Evolutionary conservation across 768 basidiomycete genomes (phyloP), one percentile per base, ranked within the genome.

Genomic region (Tulasnella sp.): DNA sequence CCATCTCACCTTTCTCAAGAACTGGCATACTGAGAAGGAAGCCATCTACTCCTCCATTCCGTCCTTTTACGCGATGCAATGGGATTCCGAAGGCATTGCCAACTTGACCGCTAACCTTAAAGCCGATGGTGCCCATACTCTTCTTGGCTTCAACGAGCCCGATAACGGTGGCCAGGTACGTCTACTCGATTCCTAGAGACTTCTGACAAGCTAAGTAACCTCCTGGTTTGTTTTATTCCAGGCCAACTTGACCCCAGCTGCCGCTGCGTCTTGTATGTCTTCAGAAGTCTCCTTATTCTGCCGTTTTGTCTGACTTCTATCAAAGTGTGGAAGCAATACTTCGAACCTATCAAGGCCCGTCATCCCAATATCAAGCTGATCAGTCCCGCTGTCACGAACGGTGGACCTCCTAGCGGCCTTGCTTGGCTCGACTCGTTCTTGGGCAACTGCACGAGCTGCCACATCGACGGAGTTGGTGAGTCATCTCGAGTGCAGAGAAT

Each of bases 111-210:
- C 22, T 0, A 35, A 34, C 26, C 11, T 73, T 6, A 40, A n/a
- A 32, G 19, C 35, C 19, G 5, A 40, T 36, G 59, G 64, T 4
- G 9, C 73, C 17, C 1, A 63, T 7, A 17, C 12, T 11, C 22
- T 73, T 7, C 67, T 73, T 14, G 67, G 67, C 19, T 69, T 73
- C 62, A 73, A 73, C 62, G 73, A 73, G 73, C 73, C 73, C n/a
- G 73, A 73, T 40, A 67, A 73, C 67, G 66, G 19, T 35, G 72
- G 62, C 34, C 67, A 73, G 67, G 67, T 52, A 29, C 29, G 34
- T n/a, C 12, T 22, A 3, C 42, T 8, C 37, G 32, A 35, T 22
- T 65, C 8, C 17, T 14, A 16, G 34, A 65, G 19, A 29, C 32
- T 35, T 4, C 4, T n/a, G 7, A 19, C 37, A 17, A 17, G 17